Evolutionary conservation across 2,329 filamentous ascomycete genomes (phyloP).

Genomic region (Pseudopithomyces chartarum): DNA sequence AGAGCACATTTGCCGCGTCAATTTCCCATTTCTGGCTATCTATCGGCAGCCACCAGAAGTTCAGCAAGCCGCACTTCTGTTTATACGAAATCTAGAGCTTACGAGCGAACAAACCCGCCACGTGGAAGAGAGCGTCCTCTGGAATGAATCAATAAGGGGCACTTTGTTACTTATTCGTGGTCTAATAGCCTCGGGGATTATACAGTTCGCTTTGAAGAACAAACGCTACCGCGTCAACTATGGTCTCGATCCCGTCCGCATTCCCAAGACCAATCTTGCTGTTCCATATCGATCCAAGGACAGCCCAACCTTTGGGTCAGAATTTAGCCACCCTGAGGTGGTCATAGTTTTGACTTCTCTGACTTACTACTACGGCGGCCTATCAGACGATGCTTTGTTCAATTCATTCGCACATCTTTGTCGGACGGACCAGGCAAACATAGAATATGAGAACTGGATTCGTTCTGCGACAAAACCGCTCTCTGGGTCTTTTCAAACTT

Average conservation of each 20-base stretch:
- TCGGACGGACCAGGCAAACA: slow-evolving; percentile 56
- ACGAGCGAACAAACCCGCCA: slow-evolving; percentile 32
- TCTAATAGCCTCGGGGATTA: slow-evolving; percentile 60
- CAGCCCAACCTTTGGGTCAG: slow-evolving; percentile 63
- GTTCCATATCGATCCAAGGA: slow-evolving; percentile 73
- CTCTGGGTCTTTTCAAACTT: slow-evolving; percentile 47
- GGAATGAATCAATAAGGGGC: slow-evolving; percentile 37
- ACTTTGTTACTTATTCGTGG: slow-evolving; percentile 59
- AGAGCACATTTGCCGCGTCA: slow-evolving; percentile 49
- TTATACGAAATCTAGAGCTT: slow-evolving; percentile 51
- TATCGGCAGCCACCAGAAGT: slow-evolving; percentile 37
- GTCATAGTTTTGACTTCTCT: slow-evolving; percentile 69
- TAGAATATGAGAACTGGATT: slow-evolving; percentile 60
- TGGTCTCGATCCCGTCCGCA: slow-evolving; percentile 53
- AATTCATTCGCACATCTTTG: slow-evolving; percentile 54
- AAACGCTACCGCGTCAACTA: slow-evolving; percentile 72
- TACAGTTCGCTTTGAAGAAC: slow-evolving; percentile 58
- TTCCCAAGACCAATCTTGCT: slow-evolving; percentile 58
- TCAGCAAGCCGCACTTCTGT: slow-evolving; percentile 45
- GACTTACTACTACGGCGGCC: slow-evolving; percentile 68
- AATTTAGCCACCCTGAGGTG: slow-evolving; percentile 72
- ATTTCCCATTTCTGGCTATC: slow-evolving; percentile 53
- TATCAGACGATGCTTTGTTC: slow-evolving; percentile 57
- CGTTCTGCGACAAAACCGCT: slow-evolving; percentile 28
- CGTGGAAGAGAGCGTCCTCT: slow-evolving; percentile 38